Evolutionary conservation across 352 stramenopile species (phyloP).

Genomic region (Globisporangium ultimum): DNA sequence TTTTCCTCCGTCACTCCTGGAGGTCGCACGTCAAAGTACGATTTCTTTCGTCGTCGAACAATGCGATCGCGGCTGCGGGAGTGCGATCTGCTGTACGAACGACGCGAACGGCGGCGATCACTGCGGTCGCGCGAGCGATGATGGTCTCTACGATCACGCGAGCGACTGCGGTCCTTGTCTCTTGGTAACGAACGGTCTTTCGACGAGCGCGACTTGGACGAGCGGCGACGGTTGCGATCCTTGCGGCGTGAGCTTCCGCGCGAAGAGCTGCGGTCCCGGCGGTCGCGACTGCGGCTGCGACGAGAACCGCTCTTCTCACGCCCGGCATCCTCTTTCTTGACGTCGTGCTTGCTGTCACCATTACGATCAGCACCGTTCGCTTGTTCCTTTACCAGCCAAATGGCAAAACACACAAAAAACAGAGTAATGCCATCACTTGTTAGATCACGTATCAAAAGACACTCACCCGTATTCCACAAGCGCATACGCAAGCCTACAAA

Average conservation of each 20-base stretch:
- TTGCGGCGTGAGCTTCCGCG: conserved; percentile 30
- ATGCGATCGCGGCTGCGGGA: conserved; percentile 36
- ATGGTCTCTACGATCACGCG: conserved; percentile 20
- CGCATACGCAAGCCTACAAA: background rate
- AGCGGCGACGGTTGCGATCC: conserved; percentile 27
- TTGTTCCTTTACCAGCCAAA: background rate
- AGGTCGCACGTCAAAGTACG: conserved; percentile 81
- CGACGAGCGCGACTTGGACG: conserved; percentile 28
- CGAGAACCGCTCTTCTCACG: conserved; percentile 14
- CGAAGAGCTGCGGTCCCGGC: conserved; percentile 35
- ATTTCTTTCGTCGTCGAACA: conserved; percentile 64
- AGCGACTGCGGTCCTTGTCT: conserved; percentile 15
- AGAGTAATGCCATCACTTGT: too few relatives aligned
- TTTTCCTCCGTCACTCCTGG: conserved; percentile 82
- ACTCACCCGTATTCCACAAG: too few relatives aligned
- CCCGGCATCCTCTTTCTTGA: conserved; percentile 2
- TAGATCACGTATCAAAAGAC: too few relatives aligned
- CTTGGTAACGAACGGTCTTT: conserved; percentile 9
- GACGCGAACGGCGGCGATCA: conserved; percentile 23
- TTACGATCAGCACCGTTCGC: conserved; percentile 3
- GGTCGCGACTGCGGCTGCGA: conserved; percentile 13
- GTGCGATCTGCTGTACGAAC: conserved; percentile 35
- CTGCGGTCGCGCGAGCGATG: conserved; percentile 36
- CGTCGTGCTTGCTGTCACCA: conserved; percentile 5
- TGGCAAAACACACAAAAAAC: too few relatives aligned